Evolutionary conservation across 2,329 filamentous ascomycete genomes (phyloP), one percentile per base, ranked within the genome.

Genomic region (Colletotrichum tofieldiae): DNA sequence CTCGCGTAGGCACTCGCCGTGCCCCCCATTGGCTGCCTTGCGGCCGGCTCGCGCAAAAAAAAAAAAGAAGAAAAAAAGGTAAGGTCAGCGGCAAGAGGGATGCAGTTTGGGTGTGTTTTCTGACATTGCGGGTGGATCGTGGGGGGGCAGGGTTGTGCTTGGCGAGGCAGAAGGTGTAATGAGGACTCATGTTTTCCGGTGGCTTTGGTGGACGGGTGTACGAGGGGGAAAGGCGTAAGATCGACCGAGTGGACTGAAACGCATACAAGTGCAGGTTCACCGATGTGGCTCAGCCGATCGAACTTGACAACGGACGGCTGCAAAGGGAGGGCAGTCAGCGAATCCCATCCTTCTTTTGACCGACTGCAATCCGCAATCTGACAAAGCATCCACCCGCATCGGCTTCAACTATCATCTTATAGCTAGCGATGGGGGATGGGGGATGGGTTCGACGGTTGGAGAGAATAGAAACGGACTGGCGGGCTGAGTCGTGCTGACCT

Each of bases 1-100:
- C 20, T 43, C 23, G 11, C 14, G 11, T 23, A 49, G 32, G 11
- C n/a, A 35, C 29, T 39, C 29, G 16, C 51, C 12, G n/a, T 5
- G 32, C 32, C 32, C 29, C 29, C 51, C 4, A 67, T 67, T 67
- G 68, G 68, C 3, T 47, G 64, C 64, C 47, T 62, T 51, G 49
- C 41, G 55, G n/a, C 45, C 16, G 23, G 8, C 41, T 37, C 2
- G 43, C 16, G 59, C 20, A 12, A 11, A 37, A 35, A 32, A 32
- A 32, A 32, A 26, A 26, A 26, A 26, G n/a, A n/a, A n/a, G n/a
- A 26, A 32, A 32, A 3, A 32, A 11, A 51, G 37, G 59, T 51
- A 51, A 51, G 49, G 12, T 12, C 23, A 7, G 59, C 59, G 39
- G 63, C 52, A 45, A 55, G 29, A 41, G 11, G 23, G 39, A 14